A percentile compares a stretch with the other conserved stretches of the same genome.
phyloP scores from a whole-genome alignment of 768 basidiomycete species.

The Pulveroboletus sp. region DNA sequence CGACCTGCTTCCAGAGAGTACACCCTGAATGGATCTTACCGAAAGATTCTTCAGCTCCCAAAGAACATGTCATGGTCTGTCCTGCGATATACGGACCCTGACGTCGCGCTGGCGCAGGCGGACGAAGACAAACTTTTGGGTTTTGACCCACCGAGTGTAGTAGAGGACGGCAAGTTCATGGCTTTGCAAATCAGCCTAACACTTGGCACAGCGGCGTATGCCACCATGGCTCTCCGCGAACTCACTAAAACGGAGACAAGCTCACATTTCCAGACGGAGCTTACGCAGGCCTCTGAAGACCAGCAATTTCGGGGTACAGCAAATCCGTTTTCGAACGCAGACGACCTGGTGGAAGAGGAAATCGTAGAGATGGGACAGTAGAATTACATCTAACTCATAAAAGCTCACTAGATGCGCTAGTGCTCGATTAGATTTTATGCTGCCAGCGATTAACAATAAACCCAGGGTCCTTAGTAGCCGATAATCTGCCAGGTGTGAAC shows the following conservation, averaged over 20 bases:
- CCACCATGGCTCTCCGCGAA: constrained; percentile 96
- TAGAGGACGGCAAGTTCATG: constrained; percentile 74
- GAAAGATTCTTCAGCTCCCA: constrained; percentile 85
- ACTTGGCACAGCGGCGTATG: constrained; percentile 92
- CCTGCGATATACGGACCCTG: constrained; percentile 88
- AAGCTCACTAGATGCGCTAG: not conserved
- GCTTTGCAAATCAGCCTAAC: constrained; percentile 82
- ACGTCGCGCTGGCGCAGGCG: constrained; percentile 86
- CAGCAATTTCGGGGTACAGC: constrained; percentile 68
- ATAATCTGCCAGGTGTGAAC: too few species aligned
- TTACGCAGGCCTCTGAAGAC: constrained; percentile 77
- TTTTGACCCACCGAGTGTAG: constrained; percentile 64
- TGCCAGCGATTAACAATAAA: not conserved
- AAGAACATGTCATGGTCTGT: constrained; percentile 77
- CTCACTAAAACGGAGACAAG: constrained; percentile 95
- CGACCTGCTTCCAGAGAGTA: constrained; percentile 62
- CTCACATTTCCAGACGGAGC: constrained; percentile 79
- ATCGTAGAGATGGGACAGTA: constrained; percentile 6
- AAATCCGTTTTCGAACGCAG: constrained; percentile 17
- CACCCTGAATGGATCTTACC: constrained; percentile 88
- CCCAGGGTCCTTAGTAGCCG: not conserved
- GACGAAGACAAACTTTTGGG: constrained; percentile 92
- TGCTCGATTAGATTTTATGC: not conserved
- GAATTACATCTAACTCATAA: too few species aligned
- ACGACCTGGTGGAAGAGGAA: constrained; percentile 24